Percentiles rank a stretch among this genome's conserved stretches.
Conservation (phyloP, 768 basidiomycete species). For the Pulveroboletus sp. region DNA sequence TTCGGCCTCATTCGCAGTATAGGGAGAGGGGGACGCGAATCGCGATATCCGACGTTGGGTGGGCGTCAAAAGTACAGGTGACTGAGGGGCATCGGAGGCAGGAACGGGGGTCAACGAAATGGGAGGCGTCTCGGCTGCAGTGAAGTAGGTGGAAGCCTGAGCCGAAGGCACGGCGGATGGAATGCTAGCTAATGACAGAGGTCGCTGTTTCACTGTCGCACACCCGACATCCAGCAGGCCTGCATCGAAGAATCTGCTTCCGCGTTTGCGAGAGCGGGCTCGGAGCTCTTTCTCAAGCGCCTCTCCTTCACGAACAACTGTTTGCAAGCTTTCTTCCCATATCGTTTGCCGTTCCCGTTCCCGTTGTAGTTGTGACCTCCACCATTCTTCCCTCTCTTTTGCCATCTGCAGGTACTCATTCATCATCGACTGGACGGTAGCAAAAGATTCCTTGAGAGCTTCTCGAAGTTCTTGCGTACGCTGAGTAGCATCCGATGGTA, state of each 20-base stretch:
- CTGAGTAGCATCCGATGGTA: slow-evolving; percentile 29
- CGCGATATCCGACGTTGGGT: slow-evolving; percentile 20
- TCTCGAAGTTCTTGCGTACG: slow-evolving; percentile 36
- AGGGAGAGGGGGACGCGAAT: slow-evolving; percentile 11
- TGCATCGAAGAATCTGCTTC: slow-evolving; percentile 53
- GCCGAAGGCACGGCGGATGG: slow-evolving; percentile 17
- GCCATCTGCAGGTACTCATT: slow-evolving; percentile 68
- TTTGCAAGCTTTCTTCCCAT: slow-evolving; percentile 90
- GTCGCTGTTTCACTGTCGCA: slow-evolving; percentile 19
- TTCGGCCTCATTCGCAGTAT: slow-evolving; percentile 32
- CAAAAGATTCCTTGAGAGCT: slow-evolving; percentile 61
- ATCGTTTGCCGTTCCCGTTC: slow-evolving; percentile 63
- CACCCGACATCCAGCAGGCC: slow-evolving; percentile 22
- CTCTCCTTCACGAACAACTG: slow-evolving; percentile 85
- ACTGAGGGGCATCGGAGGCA: slow-evolving; percentile 1
- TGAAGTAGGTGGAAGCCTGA: slow-evolving; percentile 18
- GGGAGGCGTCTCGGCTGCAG: slow-evolving; percentile 20
- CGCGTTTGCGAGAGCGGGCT: slow-evolving; percentile 53
- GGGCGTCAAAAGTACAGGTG: slow-evolving; percentile 20
- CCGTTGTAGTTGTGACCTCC: slow-evolving; percentile 57
- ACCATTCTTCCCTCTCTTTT: slow-evolving; percentile 81
- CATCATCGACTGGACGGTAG: slow-evolving; percentile 55
- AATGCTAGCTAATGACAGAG: slow-evolving; percentile 12
- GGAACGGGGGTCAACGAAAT: slow-evolving; percentile 5
- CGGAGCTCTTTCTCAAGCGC: slow-evolving; percentile 77